Base-by-base conservation (phyloP, 2,329 filamentous ascomycete genomes). In the Alternaria consortialis region DNA sequence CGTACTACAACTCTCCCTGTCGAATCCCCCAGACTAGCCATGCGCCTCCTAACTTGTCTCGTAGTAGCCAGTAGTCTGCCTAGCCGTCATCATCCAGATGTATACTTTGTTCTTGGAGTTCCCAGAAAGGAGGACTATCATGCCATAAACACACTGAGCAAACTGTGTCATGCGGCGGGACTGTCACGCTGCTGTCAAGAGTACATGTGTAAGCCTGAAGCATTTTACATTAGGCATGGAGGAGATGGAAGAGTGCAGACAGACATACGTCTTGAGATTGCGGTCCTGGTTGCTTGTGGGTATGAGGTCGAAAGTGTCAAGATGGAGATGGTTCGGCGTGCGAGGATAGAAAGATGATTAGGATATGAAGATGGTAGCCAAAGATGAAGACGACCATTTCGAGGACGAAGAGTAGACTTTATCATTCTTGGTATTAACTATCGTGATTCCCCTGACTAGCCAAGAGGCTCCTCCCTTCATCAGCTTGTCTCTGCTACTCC, bases 371-470 rank as follows among this genome's bases (percentile, higher is more conserved):
- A 17, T 1, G n/a, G 17, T 0, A 11, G 7, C 11, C 3, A 11
- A 20, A 11, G 7, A 36, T 27, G 31, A 50, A 36, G 17, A 36
- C 32, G 8, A 17, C 7, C 11, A 2, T n/a, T 50, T 50, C 7
- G 32, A 50, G 15, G 20, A 27, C 20, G 53, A 56, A 60, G 52
- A 60, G 51, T 51, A 55, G 43, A 51, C 23, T 56, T 37, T 42
- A 56, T 34, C 57, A 60, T 60, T 60, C 52, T 60, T 60, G 32
- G 36, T 51, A 44, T 51, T 44, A 51, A 56, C 57, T 60, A 39
- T n/a, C 44, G 7, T 23, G 39, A n/a, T 20, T 23, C 27, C 39
- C 11, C 29, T 12, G 11, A 13, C 17, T 9, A n/a, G 39, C 51
- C 39, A 34, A 27, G 31, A 9, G 29, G 29, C 12, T 36, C 29